phyloP scores from a whole-genome alignment of 805 yeast genomes.

The Pichia deserticola region DNA sequence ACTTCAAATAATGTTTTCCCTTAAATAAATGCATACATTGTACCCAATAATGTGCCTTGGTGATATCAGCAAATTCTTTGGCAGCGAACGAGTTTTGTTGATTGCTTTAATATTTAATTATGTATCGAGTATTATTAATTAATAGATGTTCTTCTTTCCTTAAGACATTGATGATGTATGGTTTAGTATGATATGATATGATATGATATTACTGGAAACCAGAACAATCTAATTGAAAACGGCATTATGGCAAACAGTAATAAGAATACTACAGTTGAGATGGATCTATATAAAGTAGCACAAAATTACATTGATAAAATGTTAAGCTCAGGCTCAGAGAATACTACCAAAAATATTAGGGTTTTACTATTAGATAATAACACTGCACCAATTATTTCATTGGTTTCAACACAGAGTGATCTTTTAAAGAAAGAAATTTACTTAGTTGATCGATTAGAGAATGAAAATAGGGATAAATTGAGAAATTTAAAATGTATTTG shows the following conservation, averaged over 20 bases:
- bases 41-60: too few relatives aligned
- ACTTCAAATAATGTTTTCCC: too few relatives aligned
- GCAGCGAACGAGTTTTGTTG: too few relatives aligned
- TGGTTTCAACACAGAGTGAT: constrained; percentile 83
- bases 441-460: constrained; percentile 65
- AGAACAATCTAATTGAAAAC: too few relatives aligned
- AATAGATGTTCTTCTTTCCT: too few relatives aligned
- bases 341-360: constrained; percentile 37
- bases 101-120: too few relatives aligned
- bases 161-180: too few relatives aligned
- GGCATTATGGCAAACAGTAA: not conserved
- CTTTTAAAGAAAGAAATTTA: constrained; percentile 78
- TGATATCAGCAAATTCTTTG: too few relatives aligned
- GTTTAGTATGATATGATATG: too few relatives aligned
- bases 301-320: constrained; percentile 37
- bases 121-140: too few relatives aligned
- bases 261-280: constrained; percentile 11
- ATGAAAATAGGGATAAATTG: constrained; percentile 52
- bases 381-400: constrained; percentile 80
- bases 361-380: constrained; percentile 72
- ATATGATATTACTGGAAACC: too few relatives aligned
- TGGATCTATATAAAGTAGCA: constrained; percentile 43
- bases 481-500: constrained; percentile 77
- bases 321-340: constrained; percentile 14
- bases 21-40: too few relatives aligned